A percentile compares a stretch with the other conserved stretches of the same genome.
Conservation (phyloP, 345 rosid genomes). For the Gossypium rotundifolium region DNA sequence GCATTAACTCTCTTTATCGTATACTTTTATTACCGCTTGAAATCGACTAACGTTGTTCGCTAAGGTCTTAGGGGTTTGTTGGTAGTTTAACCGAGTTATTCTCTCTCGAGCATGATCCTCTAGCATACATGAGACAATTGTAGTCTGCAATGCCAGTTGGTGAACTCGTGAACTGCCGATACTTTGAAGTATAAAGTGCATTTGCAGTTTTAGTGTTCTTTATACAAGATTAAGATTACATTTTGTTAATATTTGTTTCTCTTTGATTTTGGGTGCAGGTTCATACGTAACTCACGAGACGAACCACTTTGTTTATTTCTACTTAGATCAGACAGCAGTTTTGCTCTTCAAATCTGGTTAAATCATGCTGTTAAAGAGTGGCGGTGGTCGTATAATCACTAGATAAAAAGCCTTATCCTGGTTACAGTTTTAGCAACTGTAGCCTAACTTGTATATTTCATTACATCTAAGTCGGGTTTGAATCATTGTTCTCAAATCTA, state of each 20-base stretch:
- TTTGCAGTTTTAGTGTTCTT: background rate
- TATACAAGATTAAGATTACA: background rate
- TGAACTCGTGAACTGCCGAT: too few species aligned
- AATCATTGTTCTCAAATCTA: background rate
- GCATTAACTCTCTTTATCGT: background rate
- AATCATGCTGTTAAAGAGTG: slow-evolving; percentile 1
- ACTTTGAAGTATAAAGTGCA: background rate
- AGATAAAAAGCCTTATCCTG: background rate
- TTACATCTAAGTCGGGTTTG: slow-evolving; percentile 13
- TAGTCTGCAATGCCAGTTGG: too few species aligned
- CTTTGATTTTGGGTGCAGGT: slow-evolving; percentile 39
- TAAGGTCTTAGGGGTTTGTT: too few species aligned
- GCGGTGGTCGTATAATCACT: background rate
- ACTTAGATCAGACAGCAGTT: slow-evolving; percentile 87
- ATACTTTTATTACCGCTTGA: background rate
- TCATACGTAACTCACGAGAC: slow-evolving; percentile 98
- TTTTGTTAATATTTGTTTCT: slow-evolving; percentile 1
- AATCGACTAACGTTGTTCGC: too few species aligned
- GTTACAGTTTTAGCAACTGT: background rate
- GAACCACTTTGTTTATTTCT: slow-evolving; percentile 91
- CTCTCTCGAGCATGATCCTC: too few species aligned
- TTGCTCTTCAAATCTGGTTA: slow-evolving; percentile 93
- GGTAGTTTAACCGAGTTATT: too few species aligned
- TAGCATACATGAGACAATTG: too few species aligned
- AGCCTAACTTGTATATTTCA: slow-evolving; percentile 33